Base-by-base conservation (phyloP, 306 rosid genomes). In the Hippophae gyantsensis region DNA sequence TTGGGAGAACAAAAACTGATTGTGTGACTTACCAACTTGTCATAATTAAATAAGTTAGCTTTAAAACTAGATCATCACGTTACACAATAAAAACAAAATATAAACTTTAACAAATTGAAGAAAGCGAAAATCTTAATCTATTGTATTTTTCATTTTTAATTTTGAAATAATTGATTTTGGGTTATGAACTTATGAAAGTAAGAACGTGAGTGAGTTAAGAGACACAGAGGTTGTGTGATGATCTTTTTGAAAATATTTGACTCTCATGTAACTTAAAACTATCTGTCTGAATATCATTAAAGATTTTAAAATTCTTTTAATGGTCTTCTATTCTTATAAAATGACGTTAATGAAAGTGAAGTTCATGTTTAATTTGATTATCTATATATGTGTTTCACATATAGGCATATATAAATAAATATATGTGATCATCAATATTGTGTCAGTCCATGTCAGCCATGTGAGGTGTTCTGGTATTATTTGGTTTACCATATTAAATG, bases 401-500 rank as follows among this genome's bases (percentile, higher is more conserved):
- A 18, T 18, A 18, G 23, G 23, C 23, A 18, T 18, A 18, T 18
- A 18, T 18, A 18, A 18, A 18, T 18, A 65, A 18, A 18, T 18
- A 65, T 78, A 72, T 62, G 75, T 77, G 63, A 68, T 64, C 80
- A 78, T 74, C 68, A 76, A 71, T 46, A 64, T 76, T 18, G 51
- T 82, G 89, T 66, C 84, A 81, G 84, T 74, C 52, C 65, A 54
- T 83, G 90, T 70, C 68, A 74, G 85, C 95, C 95, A 89, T 80
- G 95, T 84, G 95, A 79, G 77, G 61, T 86, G 89, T 71, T 78
- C 69, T 58, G 52, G 53, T 67, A 57, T 60, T 67, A 57, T 60
- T 72, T 52, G 62, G 73, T 51, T 54, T 60, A 64, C 12, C 67
- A 75, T 81, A 81, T 73, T 81, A 54, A 86, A 81, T 81, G 69